Conservation (phyloP, 148 eudicot species). For the Spergularia bocconei region DNA sequence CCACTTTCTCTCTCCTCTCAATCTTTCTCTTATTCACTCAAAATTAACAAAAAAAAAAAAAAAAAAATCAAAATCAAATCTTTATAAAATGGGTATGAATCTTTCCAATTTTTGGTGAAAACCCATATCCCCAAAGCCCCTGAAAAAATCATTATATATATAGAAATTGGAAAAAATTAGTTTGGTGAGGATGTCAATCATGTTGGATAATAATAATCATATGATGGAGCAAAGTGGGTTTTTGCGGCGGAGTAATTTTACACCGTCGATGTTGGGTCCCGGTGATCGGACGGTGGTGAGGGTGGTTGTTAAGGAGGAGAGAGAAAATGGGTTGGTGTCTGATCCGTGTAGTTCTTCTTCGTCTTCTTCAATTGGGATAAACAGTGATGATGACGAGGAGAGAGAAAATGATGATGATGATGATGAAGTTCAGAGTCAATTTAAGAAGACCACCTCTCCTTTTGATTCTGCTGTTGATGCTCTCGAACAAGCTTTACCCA, state of each 20-base stretch:
- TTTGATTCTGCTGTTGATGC: constrained; percentile 55
- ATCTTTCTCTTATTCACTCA: neutral
- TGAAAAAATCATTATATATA: neutral
- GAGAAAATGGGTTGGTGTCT: neutral
- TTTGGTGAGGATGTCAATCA: constrained; percentile 24
- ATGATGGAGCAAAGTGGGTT: constrained; percentile 27
- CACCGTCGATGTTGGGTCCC: constrained; percentile 22
- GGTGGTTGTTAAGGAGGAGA: neutral
- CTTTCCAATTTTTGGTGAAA: neutral
- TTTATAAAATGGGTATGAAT: neutral
- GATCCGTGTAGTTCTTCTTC: constrained; percentile 34
- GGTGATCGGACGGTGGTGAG: constrained; percentile 28
- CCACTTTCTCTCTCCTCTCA: constrained; percentile 1
- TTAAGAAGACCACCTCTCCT: constrained; percentile 29
- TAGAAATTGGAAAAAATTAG: neutral
- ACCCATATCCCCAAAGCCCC: neutral
- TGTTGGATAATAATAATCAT: constrained; percentile 22
- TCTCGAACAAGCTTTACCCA: constrained; percentile 62
- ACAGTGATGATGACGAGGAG: constrained; percentile 50
- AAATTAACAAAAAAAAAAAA: too few species aligned
- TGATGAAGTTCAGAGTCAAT: constrained; percentile 51
- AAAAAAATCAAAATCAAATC: constrained; percentile 5
- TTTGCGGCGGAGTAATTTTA: constrained; percentile 6
- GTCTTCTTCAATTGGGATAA: constrained; percentile 72
- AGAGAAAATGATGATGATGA: constrained; percentile 23